Percentiles rank a stretch among this genome's conserved stretches.
Evolutionary conservation across 1,284 basidiomycete genomes (phyloP).

Genomic region (Sparassis latifolia): DNA sequence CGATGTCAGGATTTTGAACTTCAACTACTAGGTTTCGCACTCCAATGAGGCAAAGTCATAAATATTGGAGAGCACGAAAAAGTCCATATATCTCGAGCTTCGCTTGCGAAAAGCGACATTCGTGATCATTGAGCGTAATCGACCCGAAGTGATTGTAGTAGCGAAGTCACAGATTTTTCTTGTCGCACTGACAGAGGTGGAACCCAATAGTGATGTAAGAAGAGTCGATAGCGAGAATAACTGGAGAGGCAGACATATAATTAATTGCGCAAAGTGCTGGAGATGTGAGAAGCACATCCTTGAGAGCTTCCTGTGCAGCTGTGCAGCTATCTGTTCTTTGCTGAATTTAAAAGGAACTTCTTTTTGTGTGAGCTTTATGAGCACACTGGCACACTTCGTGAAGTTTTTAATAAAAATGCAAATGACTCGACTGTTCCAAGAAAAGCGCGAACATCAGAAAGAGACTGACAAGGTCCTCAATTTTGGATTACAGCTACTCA

Average conservation of each 20-base stretch:
- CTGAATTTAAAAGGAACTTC: slow-evolving; percentile 15
- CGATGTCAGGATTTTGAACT: slow-evolving; percentile 25
- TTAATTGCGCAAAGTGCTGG: slow-evolving; percentile 33
- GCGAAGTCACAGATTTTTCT: slow-evolving; percentile 1
- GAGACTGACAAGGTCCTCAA: slow-evolving; percentile 10
- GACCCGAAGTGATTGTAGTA: slow-evolving; percentile 20
- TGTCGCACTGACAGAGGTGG: slow-evolving; percentile 23
- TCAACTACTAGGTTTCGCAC: slow-evolving; percentile 29
- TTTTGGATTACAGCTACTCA: slow-evolving; percentile 17
- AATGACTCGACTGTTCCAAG: slow-evolving; percentile 10
- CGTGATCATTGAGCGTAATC: slow-evolving; percentile 28
- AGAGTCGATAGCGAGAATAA: slow-evolving; percentile 29
- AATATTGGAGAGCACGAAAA: slow-evolving; percentile 25
- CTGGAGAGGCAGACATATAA: slow-evolving; percentile 35
- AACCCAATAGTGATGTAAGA: slow-evolving; percentile 28
- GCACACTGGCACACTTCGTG: slow-evolving; percentile 4
- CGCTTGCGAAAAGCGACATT: slow-evolving; percentile 32
- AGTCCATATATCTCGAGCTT: slow-evolving; percentile 36
- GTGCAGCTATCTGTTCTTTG: slow-evolving; percentile 11
- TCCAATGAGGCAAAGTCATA: slow-evolving; percentile 28
- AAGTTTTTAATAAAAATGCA: slow-evolving; percentile 13
- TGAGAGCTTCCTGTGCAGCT: slow-evolving; percentile 19
- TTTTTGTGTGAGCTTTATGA: slow-evolving; percentile 18
- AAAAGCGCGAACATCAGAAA: slow-evolving; percentile 12
- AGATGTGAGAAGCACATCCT: slow-evolving; percentile 15